Conservation (phyloP, 768 basidiomycete genomes). For the Trametes villosa region DNA sequence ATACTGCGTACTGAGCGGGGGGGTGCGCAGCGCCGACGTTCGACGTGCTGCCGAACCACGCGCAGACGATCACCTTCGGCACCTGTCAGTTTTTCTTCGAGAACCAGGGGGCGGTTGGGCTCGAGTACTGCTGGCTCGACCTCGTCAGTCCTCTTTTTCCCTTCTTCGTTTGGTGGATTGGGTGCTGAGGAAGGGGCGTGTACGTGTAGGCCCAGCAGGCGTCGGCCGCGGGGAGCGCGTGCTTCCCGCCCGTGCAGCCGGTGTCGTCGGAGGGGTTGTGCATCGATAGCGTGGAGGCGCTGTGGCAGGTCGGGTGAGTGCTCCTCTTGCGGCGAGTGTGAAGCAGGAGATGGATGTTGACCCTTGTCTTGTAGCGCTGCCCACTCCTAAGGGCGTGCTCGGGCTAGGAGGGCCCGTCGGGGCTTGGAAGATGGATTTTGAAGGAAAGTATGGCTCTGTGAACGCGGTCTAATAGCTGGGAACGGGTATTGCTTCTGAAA, state of each 20-base stretch:
- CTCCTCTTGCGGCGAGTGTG: too few relatives aligned
- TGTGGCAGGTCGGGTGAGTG: slow-evolving; percentile 25
- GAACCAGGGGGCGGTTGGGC: slow-evolving; percentile 23
- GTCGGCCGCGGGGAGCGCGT: slow-evolving; percentile 21
- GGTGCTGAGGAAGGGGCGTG: background rate
- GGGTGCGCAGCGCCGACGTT: slow-evolving; percentile 28
- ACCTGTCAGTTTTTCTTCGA: slow-evolving; percentile 33
- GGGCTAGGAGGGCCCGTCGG: too few relatives aligned
- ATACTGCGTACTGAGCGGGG: too few relatives aligned
- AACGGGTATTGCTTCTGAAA: too few relatives aligned
- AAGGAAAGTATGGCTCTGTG: too few relatives aligned
- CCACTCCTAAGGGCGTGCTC: too few relatives aligned
- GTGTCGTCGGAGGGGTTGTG: slow-evolving; percentile 21
- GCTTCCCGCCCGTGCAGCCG: slow-evolving; percentile 28
- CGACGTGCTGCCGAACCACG: slow-evolving; percentile 19
- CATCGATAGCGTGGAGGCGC: slow-evolving; percentile 9
- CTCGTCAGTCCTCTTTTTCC: slow-evolving; percentile 10
- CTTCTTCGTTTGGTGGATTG: background rate
- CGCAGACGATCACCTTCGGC: slow-evolving; percentile 29
- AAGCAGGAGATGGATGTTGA: too few relatives aligned
- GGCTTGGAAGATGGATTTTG: too few relatives aligned
- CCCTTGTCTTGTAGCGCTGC: too few relatives aligned
- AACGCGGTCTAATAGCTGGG: too few relatives aligned
- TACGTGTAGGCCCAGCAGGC: slow-evolving; percentile 16
- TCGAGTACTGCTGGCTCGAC: slow-evolving; percentile 29